Base-by-base conservation (phyloP, 345 rosid genomes). In the Arabidopsis suecica region DNA sequence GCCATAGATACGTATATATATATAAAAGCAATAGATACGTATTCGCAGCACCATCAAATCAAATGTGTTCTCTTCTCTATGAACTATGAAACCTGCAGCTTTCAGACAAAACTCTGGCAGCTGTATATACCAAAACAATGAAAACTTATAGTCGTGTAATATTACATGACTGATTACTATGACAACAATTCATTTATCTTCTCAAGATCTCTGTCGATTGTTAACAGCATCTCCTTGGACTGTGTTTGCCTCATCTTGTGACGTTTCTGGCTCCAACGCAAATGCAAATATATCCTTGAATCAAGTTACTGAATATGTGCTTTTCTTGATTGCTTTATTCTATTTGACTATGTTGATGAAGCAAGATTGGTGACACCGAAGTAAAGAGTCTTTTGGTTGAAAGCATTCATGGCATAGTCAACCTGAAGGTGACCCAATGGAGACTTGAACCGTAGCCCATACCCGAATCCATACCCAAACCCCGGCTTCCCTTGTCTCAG, bases 401-500 rank as follows among this genome's bases (percentile, higher is more conserved):
- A 88, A n/a, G 87, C 82, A 78, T 90, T 90, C 51, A 88, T 74
- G 62, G 93, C 93, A 50, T 81, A 86, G 66, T 88, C 93, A 75
- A 88, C 80, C 80, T 84, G 91, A 34, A 90, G 65, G 78, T 86
- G 93, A 56, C 93, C 91, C 20, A 83, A 7, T 8, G 91, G 91
- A 79, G 90, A 82, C 83, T 85, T 88, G 70, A 84, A 84, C 11
- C 91, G 90, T 71, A 90, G 62, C 13, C 91, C 91, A 36, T 90
- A 88, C 47, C 93, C 93, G 11, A 86, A 57, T 44, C 98, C 98
- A 61, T 86, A 69, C 54, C 98, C 97, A 12, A 85, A 86, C 41
- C 98, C 98, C 1, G 93, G 97, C 79, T 93, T 93, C 37, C 97
- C 88, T 30, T 81, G 94, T 66, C 98, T 89, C 76, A 84, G 25